A percentile compares a stretch with the other conserved stretches of the same genome.
Conservation (phyloP, 345 rosid species). For the Aquilaria yunnanensis region DNA sequence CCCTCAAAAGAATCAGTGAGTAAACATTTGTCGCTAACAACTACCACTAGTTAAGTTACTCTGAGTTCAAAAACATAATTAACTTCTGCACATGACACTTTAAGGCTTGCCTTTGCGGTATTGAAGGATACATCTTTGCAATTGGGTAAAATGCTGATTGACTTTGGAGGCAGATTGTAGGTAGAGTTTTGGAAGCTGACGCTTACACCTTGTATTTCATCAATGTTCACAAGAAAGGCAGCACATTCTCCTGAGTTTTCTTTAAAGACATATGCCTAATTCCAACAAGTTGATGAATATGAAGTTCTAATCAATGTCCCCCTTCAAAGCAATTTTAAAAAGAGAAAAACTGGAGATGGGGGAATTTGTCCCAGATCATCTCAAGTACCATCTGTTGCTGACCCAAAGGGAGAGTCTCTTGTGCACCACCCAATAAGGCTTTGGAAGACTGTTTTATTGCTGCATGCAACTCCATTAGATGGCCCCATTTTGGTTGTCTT, state of each 20-base stretch:
- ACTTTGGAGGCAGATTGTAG: constrained; percentile 43
- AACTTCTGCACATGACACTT: background rate
- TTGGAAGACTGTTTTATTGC: constrained; percentile 45
- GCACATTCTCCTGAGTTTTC: constrained; percentile 54
- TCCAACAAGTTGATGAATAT: background rate
- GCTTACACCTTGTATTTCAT: constrained; percentile 17
- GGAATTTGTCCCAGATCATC: background rate
- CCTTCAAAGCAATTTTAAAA: no score
- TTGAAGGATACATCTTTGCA: constrained; percentile 55
- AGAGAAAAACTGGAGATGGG: background rate
- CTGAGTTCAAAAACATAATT: background rate
- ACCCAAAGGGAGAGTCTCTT: constrained; percentile 44
- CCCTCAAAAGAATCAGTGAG: background rate
- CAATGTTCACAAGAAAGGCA: constrained; percentile 68
- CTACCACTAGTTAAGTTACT: background rate
- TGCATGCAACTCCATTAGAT: constrained; percentile 65
- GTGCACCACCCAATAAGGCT: constrained; percentile 51
- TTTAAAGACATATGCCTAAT: constrained; percentile 66
- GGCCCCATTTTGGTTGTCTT: constrained; percentile 89
- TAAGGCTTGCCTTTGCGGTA: constrained; percentile 59
- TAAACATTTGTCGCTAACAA: background rate
- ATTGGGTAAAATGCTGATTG: constrained; percentile 65
- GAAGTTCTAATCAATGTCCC: no score
- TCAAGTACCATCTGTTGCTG: constrained; percentile 37
- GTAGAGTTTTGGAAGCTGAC: constrained; percentile 38